Evolutionary conservation across 2,329 filamentous ascomycete genomes (phyloP), one percentile per base, ranked within the genome.

Genomic region (Elsinoe perseae): DNA sequence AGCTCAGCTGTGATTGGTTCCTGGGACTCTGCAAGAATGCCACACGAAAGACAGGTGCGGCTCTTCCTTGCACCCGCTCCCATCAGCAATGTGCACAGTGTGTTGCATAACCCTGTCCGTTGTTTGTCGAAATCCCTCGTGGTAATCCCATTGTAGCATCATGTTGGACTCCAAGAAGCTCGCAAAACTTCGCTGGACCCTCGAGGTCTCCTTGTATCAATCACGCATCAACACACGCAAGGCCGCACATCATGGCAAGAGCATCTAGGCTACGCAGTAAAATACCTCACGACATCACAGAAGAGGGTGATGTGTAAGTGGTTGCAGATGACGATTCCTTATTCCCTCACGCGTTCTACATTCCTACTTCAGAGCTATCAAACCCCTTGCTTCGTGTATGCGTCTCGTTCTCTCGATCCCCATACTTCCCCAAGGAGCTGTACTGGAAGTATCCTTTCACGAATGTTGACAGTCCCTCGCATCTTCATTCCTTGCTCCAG

Each of bases 401-500:
- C 28, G 23, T 38, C 28, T 32, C 48, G 32, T 38, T 52, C 20
- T 23, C 30, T 52, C 48, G 48, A 52, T 52, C 16, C 16, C 48
- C 30, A 34, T 52, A 16, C 6, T 8, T 12, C 18, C 10, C 32
- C 10, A 6, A n/a, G 14, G 3, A 12, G 20, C 18, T 52, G 4
- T 25, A 21, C 40, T 25, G 23, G 20, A 16, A 52, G 18, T 9
- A 20, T 4, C 10, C 7, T 38, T 8, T 20, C n/a, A 16, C 12
- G 25, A n/a, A 52, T 52, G 48, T 52, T 38, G 48, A 36, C 32
- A 38, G 30, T 38, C 48, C 48, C 48, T 52, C 14, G 14, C 48
- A 32, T 52, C 30, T 18, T 52, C 48, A 52, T 52, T 52, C 48
- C 48, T 52, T 52, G 48, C 48, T 52, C 48, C 48, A 8, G 12